These are phyloP conservation scores for Cutaneotrichosporon mucoides DNA, from an alignment of 1,284 basidiomycete species.

Conservation along the genomic window DNA sequence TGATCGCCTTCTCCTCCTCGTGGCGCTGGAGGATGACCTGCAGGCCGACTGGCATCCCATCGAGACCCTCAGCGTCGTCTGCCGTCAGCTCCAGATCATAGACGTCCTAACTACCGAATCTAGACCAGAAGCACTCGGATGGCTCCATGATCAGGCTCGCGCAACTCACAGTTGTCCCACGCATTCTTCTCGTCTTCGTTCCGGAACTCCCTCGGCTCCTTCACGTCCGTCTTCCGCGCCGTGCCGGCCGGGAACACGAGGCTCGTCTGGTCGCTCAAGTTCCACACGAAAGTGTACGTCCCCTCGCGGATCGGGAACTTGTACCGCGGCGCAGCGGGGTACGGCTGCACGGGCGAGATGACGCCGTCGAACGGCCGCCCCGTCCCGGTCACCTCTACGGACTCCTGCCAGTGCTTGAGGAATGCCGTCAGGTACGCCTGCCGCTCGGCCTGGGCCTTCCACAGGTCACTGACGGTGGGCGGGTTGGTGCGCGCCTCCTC, in stretches of 20 bases:
- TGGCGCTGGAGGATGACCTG: conserved; percentile 62
- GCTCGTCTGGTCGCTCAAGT: conserved; percentile 57
- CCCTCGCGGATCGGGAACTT: conserved; percentile 8
- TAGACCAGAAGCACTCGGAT: too few species aligned
- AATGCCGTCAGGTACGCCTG: conserved; percentile 11
- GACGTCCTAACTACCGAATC: too few species aligned
- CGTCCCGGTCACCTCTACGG: conserved; percentile 3
- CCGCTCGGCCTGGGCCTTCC: conserved; percentile 16
- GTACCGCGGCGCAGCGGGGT: conserved; percentile 10
- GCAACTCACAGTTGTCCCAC: conserved; percentile 46
- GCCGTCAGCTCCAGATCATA: not conserved
- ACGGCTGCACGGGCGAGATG: conserved; percentile 13
- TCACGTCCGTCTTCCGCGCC: conserved; percentile 41
- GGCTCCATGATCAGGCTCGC: too few species aligned
- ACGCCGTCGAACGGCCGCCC: conserved; percentile 19
- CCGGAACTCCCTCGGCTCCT: conserved; percentile 32
- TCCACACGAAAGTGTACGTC: conserved; percentile 18
- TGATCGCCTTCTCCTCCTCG: conserved; percentile 11
- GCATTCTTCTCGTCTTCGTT: conserved; percentile 52
- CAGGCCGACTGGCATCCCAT: conserved; percentile 59
- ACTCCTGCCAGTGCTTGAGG: conserved; percentile 6
- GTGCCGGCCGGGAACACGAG: conserved; percentile 61
- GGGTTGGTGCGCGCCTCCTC: not conserved
- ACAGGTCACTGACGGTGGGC: conserved; percentile 12
- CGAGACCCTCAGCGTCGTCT: conserved; percentile 59